A percentile compares a stretch with the other conserved stretches of the same genome.
Conservation (phyloP, 495 filamentous ascomycete genomes). For the Xylaria grammica region DNA sequence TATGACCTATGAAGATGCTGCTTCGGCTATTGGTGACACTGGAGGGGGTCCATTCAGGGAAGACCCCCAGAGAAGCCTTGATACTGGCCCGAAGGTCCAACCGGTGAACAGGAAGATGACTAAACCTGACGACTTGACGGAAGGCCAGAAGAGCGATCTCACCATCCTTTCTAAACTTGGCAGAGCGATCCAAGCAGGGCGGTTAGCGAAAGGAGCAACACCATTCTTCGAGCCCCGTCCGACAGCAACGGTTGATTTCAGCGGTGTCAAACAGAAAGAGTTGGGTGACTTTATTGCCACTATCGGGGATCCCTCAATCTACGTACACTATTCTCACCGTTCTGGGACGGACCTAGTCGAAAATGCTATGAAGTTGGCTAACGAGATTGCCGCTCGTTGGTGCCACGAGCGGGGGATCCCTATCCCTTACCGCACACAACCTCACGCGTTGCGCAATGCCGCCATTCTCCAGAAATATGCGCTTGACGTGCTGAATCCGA, state of each 20-base stretch:
- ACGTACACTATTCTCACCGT: conserved; percentile 35
- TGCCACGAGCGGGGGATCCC: conserved; percentile 77
- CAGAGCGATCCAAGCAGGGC: conserved; percentile 36
- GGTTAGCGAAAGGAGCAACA: conserved; percentile 45
- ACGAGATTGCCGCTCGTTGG: conserved; percentile 75
- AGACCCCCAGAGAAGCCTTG: conserved; percentile 32
- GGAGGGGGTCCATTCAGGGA: conserved; percentile 25
- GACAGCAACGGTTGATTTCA: conserved; percentile 39
- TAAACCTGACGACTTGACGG: conserved; percentile 36
- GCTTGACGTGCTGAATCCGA: conserved; percentile 52
- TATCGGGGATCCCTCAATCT: conserved; percentile 48
- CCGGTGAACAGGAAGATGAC: conserved; percentile 41
- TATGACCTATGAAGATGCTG: conserved; percentile 67
- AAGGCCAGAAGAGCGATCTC: conserved; percentile 39
- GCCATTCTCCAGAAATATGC: conserved; percentile 52
- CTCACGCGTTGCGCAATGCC: conserved; percentile 58
- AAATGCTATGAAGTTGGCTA: conserved; percentile 77
- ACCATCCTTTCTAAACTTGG: conserved; percentile 42
- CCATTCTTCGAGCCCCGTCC: conserved; percentile 43
- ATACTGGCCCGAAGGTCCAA: conserved; percentile 33
- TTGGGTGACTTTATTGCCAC: conserved; percentile 30
- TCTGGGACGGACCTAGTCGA: conserved; percentile 41
- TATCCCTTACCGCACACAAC: conserved; percentile 72
- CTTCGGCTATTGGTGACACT: conserved; percentile 50
- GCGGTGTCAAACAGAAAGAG: conserved; percentile 25